Conservation (phyloP, 345 rosid genomes). For the Kernera saxatilis region DNA sequence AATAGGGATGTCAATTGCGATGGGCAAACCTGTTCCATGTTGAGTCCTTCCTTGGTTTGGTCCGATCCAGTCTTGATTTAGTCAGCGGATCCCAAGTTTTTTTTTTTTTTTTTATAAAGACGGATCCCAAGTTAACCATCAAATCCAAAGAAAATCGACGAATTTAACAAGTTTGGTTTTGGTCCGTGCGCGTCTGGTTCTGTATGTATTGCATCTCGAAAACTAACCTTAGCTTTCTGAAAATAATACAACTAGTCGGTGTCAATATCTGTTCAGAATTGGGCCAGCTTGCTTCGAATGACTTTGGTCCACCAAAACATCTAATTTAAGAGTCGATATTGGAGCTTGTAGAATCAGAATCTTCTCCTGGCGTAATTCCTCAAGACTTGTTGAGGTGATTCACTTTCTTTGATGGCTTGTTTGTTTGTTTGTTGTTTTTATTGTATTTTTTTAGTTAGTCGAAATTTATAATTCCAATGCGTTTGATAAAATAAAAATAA, state of each 20-base stretch:
- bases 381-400: not conserved
- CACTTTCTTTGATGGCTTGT: not conserved
- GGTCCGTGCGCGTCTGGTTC: too few species aligned
- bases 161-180: not conserved
- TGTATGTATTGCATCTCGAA: too few species aligned
- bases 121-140: not conserved
- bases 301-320: constrained; percentile 1
- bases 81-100: not conserved
- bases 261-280: constrained; percentile 7
- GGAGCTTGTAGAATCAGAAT: not conserved
- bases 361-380: not conserved
- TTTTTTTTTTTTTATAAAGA: too few species aligned
- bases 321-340: not conserved
- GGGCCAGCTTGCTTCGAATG: too few species aligned
- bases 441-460: not conserved
- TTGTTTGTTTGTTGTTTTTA: not conserved
- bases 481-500: too few species aligned
- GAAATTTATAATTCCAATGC: not conserved
- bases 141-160: not conserved
- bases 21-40: not conserved
- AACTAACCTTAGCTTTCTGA: too few species aligned
- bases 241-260: not conserved
- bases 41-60: not conserved
- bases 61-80: not conserved
- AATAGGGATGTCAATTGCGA: not conserved